A percentile compares a stretch with the other conserved stretches of the same genome.
These are phyloP conservation scores for Malus sieversii DNA, from an alignment of 306 rosid genomes.

Conservation along the genomic window DNA sequence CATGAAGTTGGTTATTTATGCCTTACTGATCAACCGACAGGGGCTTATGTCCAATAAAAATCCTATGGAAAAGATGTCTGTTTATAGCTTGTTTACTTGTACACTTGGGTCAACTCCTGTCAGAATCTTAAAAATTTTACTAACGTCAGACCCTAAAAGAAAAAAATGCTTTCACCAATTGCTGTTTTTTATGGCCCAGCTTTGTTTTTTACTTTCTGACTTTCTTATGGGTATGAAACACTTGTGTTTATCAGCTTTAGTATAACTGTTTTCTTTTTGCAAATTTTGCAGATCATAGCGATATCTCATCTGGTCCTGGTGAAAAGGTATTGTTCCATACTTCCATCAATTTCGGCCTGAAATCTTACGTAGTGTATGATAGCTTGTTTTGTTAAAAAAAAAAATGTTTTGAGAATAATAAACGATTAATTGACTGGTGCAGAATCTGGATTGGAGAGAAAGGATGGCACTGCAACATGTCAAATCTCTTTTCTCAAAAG, in stretches of 20 bases:
- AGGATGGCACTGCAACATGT: slow-evolving; percentile 53
- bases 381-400: not conserved
- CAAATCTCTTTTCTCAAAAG: slow-evolving; percentile 66
- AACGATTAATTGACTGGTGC: slow-evolving; percentile 13
- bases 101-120: not conserved
- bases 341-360: not conserved
- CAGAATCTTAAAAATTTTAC: not conserved
- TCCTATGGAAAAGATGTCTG: not conserved
- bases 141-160: not conserved
- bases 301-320: slow-evolving; percentile 32
- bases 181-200: not conserved
- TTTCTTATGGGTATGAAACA: not conserved
- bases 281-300: slow-evolving; percentile 50
- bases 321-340: slow-evolving; percentile 40
- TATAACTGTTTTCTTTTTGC: slow-evolving; percentile 8
- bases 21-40: not conserved
- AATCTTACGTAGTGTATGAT: slow-evolving; percentile 10
- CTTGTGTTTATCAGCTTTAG: not conserved
- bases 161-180: not conserved
- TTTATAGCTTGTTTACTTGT: not conserved
- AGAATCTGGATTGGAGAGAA: slow-evolving; percentile 67
- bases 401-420: not conserved
- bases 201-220: not conserved
- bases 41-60: not conserved
- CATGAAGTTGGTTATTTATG: not conserved